phyloP scores from a whole-genome alignment of 148 eudicot species.

The Fallopia convolvulus region DNA sequence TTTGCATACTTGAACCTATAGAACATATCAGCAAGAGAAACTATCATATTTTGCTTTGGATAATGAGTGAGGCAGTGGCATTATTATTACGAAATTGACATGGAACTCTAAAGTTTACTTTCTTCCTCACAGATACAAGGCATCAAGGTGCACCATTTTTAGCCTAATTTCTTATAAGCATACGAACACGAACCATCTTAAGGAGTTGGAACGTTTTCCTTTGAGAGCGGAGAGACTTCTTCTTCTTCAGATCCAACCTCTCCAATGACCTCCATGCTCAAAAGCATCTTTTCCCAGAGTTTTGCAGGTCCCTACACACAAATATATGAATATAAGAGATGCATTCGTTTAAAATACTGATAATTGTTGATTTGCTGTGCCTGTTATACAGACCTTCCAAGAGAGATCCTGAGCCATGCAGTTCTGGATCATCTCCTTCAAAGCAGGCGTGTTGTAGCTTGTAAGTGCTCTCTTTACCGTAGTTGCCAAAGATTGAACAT shows the following conservation, averaged over 20 bases:
- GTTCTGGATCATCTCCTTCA: constrained; percentile 62
- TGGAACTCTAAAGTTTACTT: background rate
- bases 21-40: background rate
- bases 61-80: background rate
- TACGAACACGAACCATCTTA: background rate
- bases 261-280: constrained; percentile 51
- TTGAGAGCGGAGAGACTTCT: constrained; percentile 79
- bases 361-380: background rate
- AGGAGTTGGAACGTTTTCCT: constrained; percentile 83
- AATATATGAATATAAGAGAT: background rate
- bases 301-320: constrained; percentile 71
- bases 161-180: background rate
- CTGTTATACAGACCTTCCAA: constrained; percentile 68
- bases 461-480: constrained; percentile 62
- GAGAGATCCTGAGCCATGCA: constrained; percentile 93
- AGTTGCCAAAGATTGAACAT: constrained; percentile 53
- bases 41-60: background rate
- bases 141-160: background rate
- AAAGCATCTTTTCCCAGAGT: constrained; percentile 63
- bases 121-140: background rate
- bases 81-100: background rate
- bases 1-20: background rate
- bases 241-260: constrained; percentile 71
- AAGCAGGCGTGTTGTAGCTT: constrained; percentile 52
- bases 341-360: background rate